Base-by-base conservation (phyloP, 1,139 yeast species). In the Candida sanyaensis region DNA sequence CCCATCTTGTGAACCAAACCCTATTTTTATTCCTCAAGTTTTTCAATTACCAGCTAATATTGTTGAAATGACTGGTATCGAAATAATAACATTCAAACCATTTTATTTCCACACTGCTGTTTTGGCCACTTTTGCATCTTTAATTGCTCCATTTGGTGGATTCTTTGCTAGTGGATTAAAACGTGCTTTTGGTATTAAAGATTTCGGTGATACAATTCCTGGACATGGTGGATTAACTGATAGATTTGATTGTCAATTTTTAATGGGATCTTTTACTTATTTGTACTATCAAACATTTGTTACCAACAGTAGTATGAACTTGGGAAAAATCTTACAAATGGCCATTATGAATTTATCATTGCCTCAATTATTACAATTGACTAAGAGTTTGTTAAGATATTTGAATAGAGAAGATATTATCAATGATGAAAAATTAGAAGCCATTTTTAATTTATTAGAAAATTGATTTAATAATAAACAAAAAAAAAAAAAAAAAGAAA, bases 191-290 rank as follows among this genome's bases (percentile, higher is more conserved):
- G 88, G 95, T 60, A 92, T 92, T 50, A 73, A 78, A 55, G 63
- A 68, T 57, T 55, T 65, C 58, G 64, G 74, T 63, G 66, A 64
- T 54, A 62, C 75, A 53, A 55, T 73, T 60, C 78, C 60, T 28
- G 99, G 99, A 34, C 99, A 93, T 63, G 99, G 99, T 52, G 99
- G 99, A 55, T 84, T 93, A 55, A 92, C 97, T 30, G 99, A 93
- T 67, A 82, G 99, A 70, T 86, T 93, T 76, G 99, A 93, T 71
- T 93, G 99, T 69, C 99, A 93, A 69, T 93, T 93, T 64, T 75
- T 93, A 57, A 93, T 93, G 98, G 99, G 99, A 9, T 90, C 96
- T 38, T 93, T 93, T 65, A 81, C 95, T 41, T 92, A 91, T 64
- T 77, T 93, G 55, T 93, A 93, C 73, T 92, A 86, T 66, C 97